Base-by-base conservation (phyloP, 345 rosid genomes). In the Lagerstroemia speciosa region DNA sequence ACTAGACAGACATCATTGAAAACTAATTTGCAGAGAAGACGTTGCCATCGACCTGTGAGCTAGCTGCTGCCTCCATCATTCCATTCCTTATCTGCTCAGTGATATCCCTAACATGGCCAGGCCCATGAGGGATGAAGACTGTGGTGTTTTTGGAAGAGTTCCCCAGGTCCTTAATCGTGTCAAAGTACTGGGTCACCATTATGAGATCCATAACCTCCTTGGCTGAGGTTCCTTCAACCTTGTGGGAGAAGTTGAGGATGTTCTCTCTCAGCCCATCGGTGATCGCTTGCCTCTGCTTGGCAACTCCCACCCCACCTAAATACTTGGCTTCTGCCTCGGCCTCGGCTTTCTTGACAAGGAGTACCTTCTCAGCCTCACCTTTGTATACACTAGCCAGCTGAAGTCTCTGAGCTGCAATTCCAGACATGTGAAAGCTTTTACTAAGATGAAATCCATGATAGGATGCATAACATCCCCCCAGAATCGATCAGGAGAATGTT, bases 131-230 rank as follows among this genome's bases (percentile, higher is more conserved):
- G 26, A 95, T 85, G 64, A 95, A 95, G 43, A 95, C 88, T 1
- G 99, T 88, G 14, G 99, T 92, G 85, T 88, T 92, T 75, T 90
- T 92, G 0, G 99, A 92, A 9, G 96, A 81, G 83, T 85, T 87
- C 20, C 99, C 98, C 0, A 95, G 92, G 71, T 92, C 99, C 63
- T 89, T 90, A 68, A 95, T 84, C 0, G 98, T 92, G 83, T 95
- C 98, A 24, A 95, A 92, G 82, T 95, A 95, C 64, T 90, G 99
- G 3, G 98, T 95, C 76, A 92, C 79, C 99, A 92, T 92, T 70
- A 95, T 92, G 67, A 95, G 86, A 78, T 95, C 98, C 98, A 95
- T 90, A 62, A 95, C 93, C 70, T 95, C 98, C 86, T 92, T 92
- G 15, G 96, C 86, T 7, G 97, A 83, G 72, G 98, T 74, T 53